Base-by-base conservation (phyloP, 108 stramenopile genomes). In the Asterionellopsis glacialis region DNA sequence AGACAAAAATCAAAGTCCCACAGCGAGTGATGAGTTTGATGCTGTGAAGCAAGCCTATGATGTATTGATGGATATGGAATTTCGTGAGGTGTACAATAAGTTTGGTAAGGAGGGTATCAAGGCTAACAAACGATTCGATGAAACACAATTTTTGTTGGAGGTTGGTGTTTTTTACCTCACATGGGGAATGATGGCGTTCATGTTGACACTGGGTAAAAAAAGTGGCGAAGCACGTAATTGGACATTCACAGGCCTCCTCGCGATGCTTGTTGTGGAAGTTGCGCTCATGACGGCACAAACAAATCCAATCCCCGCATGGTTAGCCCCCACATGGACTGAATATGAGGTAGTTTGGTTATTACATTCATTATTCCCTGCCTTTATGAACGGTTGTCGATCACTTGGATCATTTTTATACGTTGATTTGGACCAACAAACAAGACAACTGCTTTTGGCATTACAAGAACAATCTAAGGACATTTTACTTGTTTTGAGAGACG, bases 371-470 rank as follows among this genome's bases (percentile, higher is more conserved):
- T 98, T 97, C 64, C 96, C 98, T 10, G 96, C 98, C 9, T 98
- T 87, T 67, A 95, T 98, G 94, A 96, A 98, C 83, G 98, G 96
- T 16, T 97, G 96, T 72, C 90, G 98, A 45, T 96, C 95, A 24
- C 66, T 98, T 56, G 90, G 95, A 23, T 71, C 82, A 15, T 96
- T 78, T 68, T 71, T 96, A 48, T 97, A 85, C 68, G 95, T 98
- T 22, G 97, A 98, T 72, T 58, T 96, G 50, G 97, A 97, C 57
- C 90, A 77, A 38, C 94, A 96, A 72, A 75, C 83, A 40, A 72
- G 95, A 53, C 81, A 85, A 67, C 78, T 96, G 18, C 65, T 97
- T 33, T 44, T 91, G 66, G 94, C 91, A 9, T 77, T 97, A 57
- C 85, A 94, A 64, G 94, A 95, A 61, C 94, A 95, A 57, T 91